Conservation (phyloP, 805 yeast species). For the Starmerella cellae region DNA sequence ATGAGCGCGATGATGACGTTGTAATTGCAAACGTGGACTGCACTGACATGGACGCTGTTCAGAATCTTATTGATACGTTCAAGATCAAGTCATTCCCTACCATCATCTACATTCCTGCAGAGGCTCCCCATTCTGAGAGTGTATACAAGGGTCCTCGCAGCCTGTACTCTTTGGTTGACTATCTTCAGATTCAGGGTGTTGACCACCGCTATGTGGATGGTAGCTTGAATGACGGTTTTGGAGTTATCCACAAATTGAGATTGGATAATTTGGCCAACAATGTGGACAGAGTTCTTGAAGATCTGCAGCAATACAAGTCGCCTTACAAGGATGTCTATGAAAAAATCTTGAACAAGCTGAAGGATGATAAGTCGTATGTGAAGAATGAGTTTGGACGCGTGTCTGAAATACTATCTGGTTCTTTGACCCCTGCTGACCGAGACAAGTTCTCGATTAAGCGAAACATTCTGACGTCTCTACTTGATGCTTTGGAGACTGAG, state of each 20-base stretch:
- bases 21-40: conserved; percentile 38
- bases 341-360: conserved; percentile 23
- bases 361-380: conserved; percentile 29
- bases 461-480: conserved; percentile 36
- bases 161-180: conserved; percentile 38
- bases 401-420: conserved; percentile 29
- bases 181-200: conserved; percentile 32
- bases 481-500: conserved; percentile 1
- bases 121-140: conserved; percentile 1
- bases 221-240: conserved; percentile 30
- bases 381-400: conserved; percentile 37
- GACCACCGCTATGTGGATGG: conserved; percentile 34
- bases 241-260: conserved; percentile 30
- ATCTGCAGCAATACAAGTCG: conserved; percentile 18
- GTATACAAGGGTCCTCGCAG: conserved; percentile 42
- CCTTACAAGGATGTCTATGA: conserved; percentile 21
- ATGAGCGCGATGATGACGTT: conserved; percentile 31
- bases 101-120: conserved; percentile 35
- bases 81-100: conserved; percentile 41
- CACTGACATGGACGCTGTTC: conserved; percentile 29
- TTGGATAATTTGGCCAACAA: conserved; percentile 18
- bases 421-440: conserved; percentile 31
- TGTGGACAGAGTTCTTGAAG: conserved; percentile 22
- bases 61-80: conserved; percentile 32
- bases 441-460: conserved; percentile 42